Percentiles rank a stretch among this genome's conserved stretches.
These are phyloP conservation scores for Trametes meyenii DNA, from an alignment of 768 basidiomycete genomes.

Conservation along the genomic window DNA sequence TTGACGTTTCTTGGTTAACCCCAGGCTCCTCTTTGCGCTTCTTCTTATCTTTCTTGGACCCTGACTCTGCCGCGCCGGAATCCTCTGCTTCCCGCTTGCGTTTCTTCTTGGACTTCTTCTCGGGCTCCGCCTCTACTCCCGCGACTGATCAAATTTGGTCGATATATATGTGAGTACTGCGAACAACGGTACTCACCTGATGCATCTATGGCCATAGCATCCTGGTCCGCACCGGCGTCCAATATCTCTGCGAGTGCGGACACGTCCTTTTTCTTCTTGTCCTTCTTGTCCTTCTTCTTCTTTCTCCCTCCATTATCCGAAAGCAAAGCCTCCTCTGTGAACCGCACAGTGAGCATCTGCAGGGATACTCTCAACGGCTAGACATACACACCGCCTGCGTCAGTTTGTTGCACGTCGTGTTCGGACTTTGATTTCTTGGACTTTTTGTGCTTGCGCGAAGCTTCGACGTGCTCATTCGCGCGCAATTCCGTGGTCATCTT, in stretches of 20 bases:
- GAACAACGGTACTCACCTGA: not conserved
- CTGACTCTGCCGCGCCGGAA: slow-evolving; percentile 7
- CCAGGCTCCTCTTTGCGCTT: slow-evolving; percentile 43
- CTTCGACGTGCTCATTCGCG: not conserved
- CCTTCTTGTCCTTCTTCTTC: slow-evolving; percentile 20
- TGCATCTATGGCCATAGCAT: slow-evolving; percentile 8
- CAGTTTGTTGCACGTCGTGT: slow-evolving; percentile 15
- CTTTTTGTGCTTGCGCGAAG: slow-evolving; percentile 19
- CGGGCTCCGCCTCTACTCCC: slow-evolving; percentile 5
- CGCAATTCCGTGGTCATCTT: slow-evolving; percentile 1
- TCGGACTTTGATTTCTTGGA: slow-evolving; percentile 24
- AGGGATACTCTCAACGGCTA: not conserved
- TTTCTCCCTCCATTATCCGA: slow-evolving; percentile 5
- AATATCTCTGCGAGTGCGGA: not conserved
- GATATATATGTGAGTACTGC: not conserved
- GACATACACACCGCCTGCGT: slow-evolving; percentile 30
- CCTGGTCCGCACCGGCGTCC: not conserved
- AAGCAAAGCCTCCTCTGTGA: not conserved
- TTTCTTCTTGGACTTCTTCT: slow-evolving; percentile 46
- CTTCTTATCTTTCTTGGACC: slow-evolving; percentile 39
- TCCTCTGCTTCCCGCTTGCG: slow-evolving; percentile 43
- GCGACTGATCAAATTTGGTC: not conserved
- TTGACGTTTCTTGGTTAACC: slow-evolving; percentile 24
- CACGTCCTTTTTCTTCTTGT: slow-evolving; percentile 6
- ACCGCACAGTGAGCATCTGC: not conserved